phyloP scores from a whole-genome alignment of 139 green algal genomes.

The Tetradesmus obliquus region DNA sequence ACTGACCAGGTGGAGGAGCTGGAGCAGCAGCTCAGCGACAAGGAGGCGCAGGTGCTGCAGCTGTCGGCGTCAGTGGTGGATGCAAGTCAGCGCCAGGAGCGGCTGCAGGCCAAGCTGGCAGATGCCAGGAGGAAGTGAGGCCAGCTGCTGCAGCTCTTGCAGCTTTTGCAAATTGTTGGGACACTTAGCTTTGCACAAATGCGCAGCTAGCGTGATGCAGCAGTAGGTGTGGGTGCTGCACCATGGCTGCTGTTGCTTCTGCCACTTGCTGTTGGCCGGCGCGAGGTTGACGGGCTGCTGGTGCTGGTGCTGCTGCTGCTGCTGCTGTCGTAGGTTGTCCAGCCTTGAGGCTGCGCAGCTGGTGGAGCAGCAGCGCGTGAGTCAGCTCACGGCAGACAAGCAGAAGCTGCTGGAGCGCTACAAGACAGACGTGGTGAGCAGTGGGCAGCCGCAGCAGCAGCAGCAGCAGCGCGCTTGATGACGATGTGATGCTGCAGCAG shows the following conservation, averaged over 20 bases:
- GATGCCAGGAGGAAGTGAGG: neutral
- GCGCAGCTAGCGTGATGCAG: neutral
- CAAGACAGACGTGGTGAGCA: neutral
- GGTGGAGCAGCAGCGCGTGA: neutral
- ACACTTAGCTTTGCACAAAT: neutral
- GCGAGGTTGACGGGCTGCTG: neutral
- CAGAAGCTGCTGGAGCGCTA: neutral
- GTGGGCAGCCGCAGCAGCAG: neutral
- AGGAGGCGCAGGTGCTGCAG: neutral
- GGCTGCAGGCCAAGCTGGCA: neutral
- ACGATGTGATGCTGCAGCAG: neutral
- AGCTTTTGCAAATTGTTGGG: neutral
- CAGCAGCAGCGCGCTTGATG: neutral
- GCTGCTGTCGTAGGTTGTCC: neutral
- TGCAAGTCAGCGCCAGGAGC: neutral
- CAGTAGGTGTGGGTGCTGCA: neutral
- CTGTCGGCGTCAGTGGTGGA: neutral
- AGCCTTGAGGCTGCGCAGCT: neutral
- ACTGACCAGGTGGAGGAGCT: neutral
- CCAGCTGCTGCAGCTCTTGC: neutral
- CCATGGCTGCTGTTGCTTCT: too few species aligned
- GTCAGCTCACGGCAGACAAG: neutral
- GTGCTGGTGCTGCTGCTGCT: neutral
- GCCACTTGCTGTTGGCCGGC: too few species aligned
- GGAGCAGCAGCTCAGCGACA: neutral